These are phyloP conservation scores for Umbelopsis isabellina DNA, from an alignment of 192 early-diverging fungal genomes.

Conservation along the genomic window DNA sequence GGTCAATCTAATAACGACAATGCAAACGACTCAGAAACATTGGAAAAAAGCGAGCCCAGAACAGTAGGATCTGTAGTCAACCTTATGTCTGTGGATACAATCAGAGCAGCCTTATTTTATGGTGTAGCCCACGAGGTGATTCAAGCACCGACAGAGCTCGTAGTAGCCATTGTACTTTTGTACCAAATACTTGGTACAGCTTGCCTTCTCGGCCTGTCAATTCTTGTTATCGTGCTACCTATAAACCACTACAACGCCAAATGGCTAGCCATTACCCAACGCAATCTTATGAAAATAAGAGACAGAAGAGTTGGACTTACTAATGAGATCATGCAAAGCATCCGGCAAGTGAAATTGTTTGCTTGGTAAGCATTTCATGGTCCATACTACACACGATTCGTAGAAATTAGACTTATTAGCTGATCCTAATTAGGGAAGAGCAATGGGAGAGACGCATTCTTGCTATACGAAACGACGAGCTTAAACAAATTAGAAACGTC, in stretches of 20 bases:
- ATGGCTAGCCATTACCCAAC: constrained; percentile 48
- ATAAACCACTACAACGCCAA: constrained; percentile 42
- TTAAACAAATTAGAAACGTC: constrained; percentile 38
- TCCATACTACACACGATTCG: neutral
- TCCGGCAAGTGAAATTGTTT: constrained; percentile 91
- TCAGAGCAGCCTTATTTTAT: constrained; percentile 58
- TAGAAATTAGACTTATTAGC: neutral
- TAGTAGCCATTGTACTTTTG: constrained; percentile 68
- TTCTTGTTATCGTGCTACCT: constrained; percentile 53
- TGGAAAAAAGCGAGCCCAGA: constrained; percentile 31
- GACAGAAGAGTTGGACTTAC: constrained; percentile 81
- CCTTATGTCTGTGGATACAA: constrained; percentile 74
- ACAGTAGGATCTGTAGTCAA: constrained; percentile 72
- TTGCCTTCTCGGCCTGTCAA: constrained; percentile 72
- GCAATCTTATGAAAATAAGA: constrained; percentile 60
- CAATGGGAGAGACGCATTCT: constrained; percentile 54
- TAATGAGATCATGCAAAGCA: constrained; percentile 67
- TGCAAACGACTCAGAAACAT: constrained; percentile 37
- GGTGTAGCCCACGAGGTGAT: constrained; percentile 58
- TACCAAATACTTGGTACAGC: constrained; percentile 81
- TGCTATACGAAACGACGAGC: constrained; percentile 50
- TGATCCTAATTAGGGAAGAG: neutral
- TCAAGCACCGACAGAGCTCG: constrained; percentile 61
- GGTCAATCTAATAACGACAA: neutral
- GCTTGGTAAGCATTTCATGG: constrained; percentile 60